Conservation (phyloP, 768 basidiomycete species). For the Glaciozyma martinii region DNA sequence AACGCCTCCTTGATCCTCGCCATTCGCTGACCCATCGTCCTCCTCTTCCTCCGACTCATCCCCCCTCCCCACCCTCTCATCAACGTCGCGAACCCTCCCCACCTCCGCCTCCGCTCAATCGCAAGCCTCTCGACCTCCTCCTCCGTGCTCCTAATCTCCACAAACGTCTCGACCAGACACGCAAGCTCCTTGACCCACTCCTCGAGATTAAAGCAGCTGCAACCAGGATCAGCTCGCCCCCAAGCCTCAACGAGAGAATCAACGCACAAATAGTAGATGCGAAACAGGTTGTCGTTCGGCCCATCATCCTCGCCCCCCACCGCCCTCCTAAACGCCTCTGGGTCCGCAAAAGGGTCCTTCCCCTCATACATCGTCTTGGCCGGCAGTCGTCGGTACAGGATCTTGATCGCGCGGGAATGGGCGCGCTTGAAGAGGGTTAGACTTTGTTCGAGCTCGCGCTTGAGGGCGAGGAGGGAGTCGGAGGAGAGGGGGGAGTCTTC, state of each 20-base stretch:
- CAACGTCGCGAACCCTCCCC: conserved; percentile 8
- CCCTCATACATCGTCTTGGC: conserved; percentile 13
- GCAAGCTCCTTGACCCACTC: conserved; percentile 81
- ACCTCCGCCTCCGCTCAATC: not conserved
- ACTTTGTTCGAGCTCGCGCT: conserved; percentile 31
- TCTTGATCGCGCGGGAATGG: conserved; percentile 33
- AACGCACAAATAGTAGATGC: conserved; percentile 29
- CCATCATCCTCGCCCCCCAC: not conserved
- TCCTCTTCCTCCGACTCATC: too few species aligned
- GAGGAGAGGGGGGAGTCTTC: conserved; percentile 1
- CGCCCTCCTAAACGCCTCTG: not conserved
- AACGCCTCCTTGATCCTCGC: conserved; percentile 18
- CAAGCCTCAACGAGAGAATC: too few species aligned
- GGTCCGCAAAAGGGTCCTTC: conserved; percentile 7
- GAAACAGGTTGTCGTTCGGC: conserved; percentile 32
- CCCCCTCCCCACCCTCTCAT: not conserved
- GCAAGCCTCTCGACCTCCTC: conserved; percentile 35
- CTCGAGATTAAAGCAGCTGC: conserved; percentile 92
- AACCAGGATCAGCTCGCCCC: conserved; percentile 46
- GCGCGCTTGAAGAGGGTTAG: conserved; percentile 35
- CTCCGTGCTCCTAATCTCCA: conserved; percentile 63
- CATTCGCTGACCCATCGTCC: conserved; percentile 2
- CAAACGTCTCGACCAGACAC: conserved; percentile 73
- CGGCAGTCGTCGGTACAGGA: conserved; percentile 18
- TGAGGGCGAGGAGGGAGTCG: conserved; percentile 25